These are phyloP conservation scores for Neoscytalidium dimidiatum DNA, from an alignment of 2,329 filamentous ascomycete species.

Conservation along the genomic window DNA sequence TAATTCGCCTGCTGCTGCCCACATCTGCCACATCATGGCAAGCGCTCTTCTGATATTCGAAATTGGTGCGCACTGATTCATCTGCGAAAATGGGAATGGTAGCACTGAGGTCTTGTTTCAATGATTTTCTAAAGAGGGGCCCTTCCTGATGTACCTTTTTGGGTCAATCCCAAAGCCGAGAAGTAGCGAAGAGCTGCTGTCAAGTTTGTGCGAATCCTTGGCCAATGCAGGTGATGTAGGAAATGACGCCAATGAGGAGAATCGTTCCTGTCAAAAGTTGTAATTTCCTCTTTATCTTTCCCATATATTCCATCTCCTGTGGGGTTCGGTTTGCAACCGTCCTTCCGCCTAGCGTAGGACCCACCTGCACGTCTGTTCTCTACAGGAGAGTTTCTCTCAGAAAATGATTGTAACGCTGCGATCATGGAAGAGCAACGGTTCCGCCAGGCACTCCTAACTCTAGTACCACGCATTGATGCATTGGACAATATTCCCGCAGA, in stretches of 20 bases:
- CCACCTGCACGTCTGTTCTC: not conserved
- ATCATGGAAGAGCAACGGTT: not conserved
- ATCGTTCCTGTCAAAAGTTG: conserved; percentile 60
- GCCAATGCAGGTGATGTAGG: conserved; percentile 59
- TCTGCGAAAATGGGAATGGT: conserved; percentile 77
- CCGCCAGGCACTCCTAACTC: not conserved
- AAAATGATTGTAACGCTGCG: not conserved
- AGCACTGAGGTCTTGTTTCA: conserved; percentile 51
- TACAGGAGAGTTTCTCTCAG: not conserved
- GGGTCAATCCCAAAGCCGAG: conserved; percentile 78
- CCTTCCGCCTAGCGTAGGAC: not conserved
- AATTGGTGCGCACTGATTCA: conserved; percentile 71
- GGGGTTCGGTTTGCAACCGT: not conserved
- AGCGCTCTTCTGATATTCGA: conserved; percentile 70
- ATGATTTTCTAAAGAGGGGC: too few species aligned
- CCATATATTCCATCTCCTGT: not conserved
- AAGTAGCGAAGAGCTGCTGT: conserved; percentile 69
- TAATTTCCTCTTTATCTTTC: too few species aligned
- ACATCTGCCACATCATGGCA: conserved; percentile 82
- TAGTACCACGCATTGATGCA: not conserved
- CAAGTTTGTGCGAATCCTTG: conserved; percentile 69
- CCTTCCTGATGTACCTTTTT: conserved; percentile 33
- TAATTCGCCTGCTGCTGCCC: not conserved
- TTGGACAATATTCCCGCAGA: not conserved
- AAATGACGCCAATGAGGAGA: conserved; percentile 73